phyloP scores from a whole-genome alignment of 148 eudicot species.

The Chenopodium formosanum region DNA sequence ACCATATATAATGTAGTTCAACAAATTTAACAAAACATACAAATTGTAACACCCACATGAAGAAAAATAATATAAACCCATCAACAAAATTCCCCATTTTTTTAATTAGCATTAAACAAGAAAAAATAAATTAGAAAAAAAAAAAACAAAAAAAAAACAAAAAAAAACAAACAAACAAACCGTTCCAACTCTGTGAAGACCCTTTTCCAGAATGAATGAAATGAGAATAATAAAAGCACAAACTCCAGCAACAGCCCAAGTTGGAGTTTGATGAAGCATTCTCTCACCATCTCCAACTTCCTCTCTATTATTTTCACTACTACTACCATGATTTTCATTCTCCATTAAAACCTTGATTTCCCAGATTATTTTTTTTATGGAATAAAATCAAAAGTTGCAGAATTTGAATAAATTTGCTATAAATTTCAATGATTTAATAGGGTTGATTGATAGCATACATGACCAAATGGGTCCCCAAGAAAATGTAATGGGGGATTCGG shows the following conservation, averaged over 20 bases:
- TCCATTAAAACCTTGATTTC: not conserved
- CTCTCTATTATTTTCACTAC: constrained; percentile 18
- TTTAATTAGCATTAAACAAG: no score
- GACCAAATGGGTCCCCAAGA: not conserved
- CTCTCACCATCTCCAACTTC: constrained; percentile 28
- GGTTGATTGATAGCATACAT: not conserved
- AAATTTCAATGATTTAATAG: not conserved
- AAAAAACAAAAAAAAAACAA: constrained; percentile 1
- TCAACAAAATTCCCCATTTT: no score
- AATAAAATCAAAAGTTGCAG: not conserved
- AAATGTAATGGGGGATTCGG: not conserved
- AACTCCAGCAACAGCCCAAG: constrained; percentile 88
- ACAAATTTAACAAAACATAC: not conserved
- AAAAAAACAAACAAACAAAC: constrained; percentile 23
- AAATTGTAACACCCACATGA: not conserved
- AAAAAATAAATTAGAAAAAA: not conserved
- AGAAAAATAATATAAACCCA: not conserved
- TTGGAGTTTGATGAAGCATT: constrained; percentile 65
- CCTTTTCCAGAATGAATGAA: constrained; percentile 60
- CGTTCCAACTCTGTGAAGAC: constrained; percentile 59
- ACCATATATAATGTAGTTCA: not conserved
- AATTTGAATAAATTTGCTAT: not conserved
- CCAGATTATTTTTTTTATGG: not conserved
- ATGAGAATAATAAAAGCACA: constrained; percentile 66
- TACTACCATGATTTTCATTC: not conserved